phyloP scores from a whole-genome alignment of 2,329 filamentous ascomycete genomes.

The Lasiodiplodia theobromae region DNA sequence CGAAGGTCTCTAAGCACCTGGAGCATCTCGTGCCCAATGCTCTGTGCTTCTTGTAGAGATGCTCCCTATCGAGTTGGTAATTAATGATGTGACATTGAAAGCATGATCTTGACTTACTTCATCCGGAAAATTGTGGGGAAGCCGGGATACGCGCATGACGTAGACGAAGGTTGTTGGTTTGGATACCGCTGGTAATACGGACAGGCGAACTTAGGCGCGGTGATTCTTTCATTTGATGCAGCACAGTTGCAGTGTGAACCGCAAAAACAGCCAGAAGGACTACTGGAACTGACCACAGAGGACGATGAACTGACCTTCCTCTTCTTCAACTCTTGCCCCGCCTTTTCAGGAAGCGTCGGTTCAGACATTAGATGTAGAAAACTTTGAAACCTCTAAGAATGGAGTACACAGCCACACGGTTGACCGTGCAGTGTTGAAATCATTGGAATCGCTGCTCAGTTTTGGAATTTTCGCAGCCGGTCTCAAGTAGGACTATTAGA shows the following conservation, averaged over 20 bases:
- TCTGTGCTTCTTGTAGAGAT: slow-evolving; percentile 6
- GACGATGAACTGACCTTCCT: neutral
- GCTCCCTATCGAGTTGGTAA: neutral
- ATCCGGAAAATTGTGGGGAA: slow-evolving; percentile 4
- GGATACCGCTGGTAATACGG: slow-evolving; percentile 1
- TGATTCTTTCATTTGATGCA: neutral
- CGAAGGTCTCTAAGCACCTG: neutral
- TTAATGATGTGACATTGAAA: too few species aligned
- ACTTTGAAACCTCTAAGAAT: too few species aligned
- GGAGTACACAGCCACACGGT: too few species aligned
- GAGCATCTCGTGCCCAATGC: neutral
- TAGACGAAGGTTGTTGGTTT: neutral
- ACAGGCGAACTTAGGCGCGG: neutral
- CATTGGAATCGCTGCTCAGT: too few species aligned
- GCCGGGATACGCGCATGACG: neutral
- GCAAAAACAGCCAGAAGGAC: neutral
- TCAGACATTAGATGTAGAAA: neutral
- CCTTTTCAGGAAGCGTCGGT: too few species aligned
- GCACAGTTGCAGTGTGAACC: neutral
- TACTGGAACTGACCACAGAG: too few species aligned
- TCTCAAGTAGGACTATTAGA: too few species aligned
- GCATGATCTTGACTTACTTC: neutral
- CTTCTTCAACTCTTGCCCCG: neutral
- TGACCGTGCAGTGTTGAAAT: too few species aligned
- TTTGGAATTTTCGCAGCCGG: too few species aligned